Conservation (phyloP, 192 early-diverging fungal species). For the Dissophora ornata region DNA sequence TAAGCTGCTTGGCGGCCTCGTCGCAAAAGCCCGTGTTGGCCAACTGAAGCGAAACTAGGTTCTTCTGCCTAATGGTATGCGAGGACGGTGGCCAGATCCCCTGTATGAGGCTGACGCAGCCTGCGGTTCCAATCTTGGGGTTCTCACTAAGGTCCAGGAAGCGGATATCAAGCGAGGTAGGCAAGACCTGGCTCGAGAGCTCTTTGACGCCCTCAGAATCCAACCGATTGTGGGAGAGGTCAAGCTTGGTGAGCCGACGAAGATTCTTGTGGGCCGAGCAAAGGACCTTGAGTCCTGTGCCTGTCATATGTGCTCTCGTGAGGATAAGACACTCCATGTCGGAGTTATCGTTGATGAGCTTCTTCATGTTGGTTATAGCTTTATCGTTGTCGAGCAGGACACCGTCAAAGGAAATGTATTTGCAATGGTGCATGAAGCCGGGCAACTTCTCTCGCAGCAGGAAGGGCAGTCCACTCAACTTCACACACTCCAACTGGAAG, state of each 20-base stretch:
- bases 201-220: conserved; percentile 48
- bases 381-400: conserved; percentile 50
- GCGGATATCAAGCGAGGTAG: conserved; percentile 27
- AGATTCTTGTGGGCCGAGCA: conserved; percentile 37
- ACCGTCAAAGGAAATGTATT: conserved; percentile 33
- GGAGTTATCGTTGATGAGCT: conserved; percentile 38
- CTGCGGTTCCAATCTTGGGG: conserved; percentile 29
- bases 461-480: conserved; percentile 37
- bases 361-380: conserved; percentile 50
- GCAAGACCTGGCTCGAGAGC: conserved; percentile 19
- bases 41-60: conserved; percentile 18
- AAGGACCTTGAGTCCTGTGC: conserved; percentile 40
- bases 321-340: conserved; percentile 38
- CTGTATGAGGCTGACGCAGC: conserved; percentile 28
- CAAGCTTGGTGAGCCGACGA: conserved; percentile 29
- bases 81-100: conserved; percentile 40
- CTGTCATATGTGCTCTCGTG: conserved; percentile 23
- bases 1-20: conserved; percentile 21
- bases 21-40: conserved; percentile 48
- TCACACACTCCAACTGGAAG: conserved; percentile 29
- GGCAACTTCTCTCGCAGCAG: conserved; percentile 40
- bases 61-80: conserved; percentile 15
- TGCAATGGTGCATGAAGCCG: conserved; percentile 22
- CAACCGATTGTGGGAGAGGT: conserved; percentile 34
- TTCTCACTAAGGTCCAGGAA: conserved; percentile 40